Evolutionary conservation across 1,139 yeast species (phyloP).

Genomic region (Magnusiomyces tetraspermus): DNA sequence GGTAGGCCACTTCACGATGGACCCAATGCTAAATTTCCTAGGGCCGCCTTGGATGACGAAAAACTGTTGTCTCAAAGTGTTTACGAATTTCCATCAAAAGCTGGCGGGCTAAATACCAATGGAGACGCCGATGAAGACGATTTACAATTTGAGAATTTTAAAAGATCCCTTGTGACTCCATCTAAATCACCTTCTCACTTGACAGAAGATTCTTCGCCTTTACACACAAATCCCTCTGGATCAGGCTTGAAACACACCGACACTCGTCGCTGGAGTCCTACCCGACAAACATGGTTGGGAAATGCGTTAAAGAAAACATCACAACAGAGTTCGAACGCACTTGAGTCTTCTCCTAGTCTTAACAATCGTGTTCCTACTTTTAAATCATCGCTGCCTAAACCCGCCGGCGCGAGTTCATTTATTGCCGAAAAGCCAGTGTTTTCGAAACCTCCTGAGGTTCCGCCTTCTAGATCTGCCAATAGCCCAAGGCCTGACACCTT

Average conservation of each 20-base stretch:
- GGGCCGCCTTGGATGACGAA: neutral
- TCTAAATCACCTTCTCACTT: neutral
- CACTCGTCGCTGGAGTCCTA: constrained; percentile 18
- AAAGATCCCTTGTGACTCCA: neutral
- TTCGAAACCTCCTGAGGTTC: constrained; percentile 6
- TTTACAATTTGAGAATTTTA: neutral
- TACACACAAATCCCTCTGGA: neutral
- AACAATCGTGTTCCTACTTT: constrained; percentile 6
- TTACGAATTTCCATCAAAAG: neutral
- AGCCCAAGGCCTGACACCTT: neutral
- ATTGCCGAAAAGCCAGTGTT: constrained; percentile 5
- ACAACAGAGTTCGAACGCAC: neutral
- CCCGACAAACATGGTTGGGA: constrained; percentile 26
- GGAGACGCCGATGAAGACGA: neutral
- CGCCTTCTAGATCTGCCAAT: neutral
- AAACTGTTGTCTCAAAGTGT: neutral
- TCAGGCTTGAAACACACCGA: constrained; percentile 8
- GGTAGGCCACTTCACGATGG: neutral
- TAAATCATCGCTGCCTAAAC: neutral
- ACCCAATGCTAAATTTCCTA: neutral
- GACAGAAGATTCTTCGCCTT: neutral
- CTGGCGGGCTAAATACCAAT: neutral
- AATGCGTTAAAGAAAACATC: constrained; percentile 24
- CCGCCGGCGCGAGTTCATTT: neutral
- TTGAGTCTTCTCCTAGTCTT: neutral